Evolutionary conservation across 2,329 filamentous ascomycete species (phyloP).

Genomic region (Penicillium italicum): DNA sequence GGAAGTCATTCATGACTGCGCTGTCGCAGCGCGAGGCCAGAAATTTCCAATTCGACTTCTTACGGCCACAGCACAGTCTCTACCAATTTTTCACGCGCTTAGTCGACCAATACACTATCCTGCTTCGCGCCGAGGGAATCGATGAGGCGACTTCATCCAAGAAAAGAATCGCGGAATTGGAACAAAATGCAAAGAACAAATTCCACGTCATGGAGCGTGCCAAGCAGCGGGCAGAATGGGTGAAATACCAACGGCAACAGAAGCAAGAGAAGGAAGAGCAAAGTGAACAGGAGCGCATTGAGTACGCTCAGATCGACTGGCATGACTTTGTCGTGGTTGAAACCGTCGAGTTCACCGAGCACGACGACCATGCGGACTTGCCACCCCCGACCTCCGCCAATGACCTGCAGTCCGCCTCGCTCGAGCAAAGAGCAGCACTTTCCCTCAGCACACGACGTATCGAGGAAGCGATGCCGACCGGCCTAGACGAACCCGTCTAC

Average conservation of each 20-base stretch:
- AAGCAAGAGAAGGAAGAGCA: conserved; percentile 86
- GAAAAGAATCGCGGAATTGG: conserved; percentile 67
- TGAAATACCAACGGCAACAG: conserved; percentile 77
- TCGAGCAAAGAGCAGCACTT: conserved; percentile 91
- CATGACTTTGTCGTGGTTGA: conserved; percentile 95
- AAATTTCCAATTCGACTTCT: conserved; percentile 94
- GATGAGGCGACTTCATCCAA: conserved; percentile 69
- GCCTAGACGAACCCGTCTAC: conserved; percentile 57
- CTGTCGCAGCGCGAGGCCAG: conserved; percentile 82
- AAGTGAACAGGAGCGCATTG: conserved; percentile 72
- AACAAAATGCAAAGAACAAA: conserved; percentile 72
- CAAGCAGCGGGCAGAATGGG: conserved; percentile 81
- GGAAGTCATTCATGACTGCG: conserved; percentile 84
- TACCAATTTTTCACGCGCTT: conserved; percentile 93
- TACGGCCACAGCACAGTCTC: conserved; percentile 90
- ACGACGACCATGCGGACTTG: conserved; percentile 79
- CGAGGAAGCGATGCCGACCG: conserved; percentile 89
- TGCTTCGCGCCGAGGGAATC: conserved; percentile 65
- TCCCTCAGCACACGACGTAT: conserved; percentile 80
- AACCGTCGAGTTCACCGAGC: conserved; percentile 86
- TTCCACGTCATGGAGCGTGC: conserved; percentile 76
- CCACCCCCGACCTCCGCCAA: conserved; percentile 85
- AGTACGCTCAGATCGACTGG: conserved; percentile 90
- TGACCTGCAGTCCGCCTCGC: conserved; percentile 87
- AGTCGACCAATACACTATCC: conserved; percentile 86